Base-by-base conservation (phyloP, 1,284 basidiomycete species). In the Puccinia horiana region DNA sequence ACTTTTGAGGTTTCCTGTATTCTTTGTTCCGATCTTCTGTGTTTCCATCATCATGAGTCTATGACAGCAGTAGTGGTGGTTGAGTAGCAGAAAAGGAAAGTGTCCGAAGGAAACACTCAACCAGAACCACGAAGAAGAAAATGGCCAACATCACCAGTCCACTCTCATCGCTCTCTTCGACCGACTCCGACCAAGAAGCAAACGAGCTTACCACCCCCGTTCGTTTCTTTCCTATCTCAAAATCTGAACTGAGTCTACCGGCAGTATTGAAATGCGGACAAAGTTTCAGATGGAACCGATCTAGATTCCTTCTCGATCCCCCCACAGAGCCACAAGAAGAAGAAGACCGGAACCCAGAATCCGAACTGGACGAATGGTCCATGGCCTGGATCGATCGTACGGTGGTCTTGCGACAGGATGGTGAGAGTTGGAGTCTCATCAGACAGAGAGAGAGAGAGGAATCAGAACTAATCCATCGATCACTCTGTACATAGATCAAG, bases 371-470 rank as follows among this genome's bases (percentile, higher is more conserved):
- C 6, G 85, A 86, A 69, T 86, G 85, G 85, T 83, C 83, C 0
- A 83, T 85, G 54, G 85, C 79, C 0, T 84, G 84, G 77, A 35
- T 65, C 0, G 85, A 85, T 44, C 74, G 85, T 35, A 86, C 85
- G 0, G 83, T 86, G 11, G 85, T 85, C 5, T 74, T 86, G 3
- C 54, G 85, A 32, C 85, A 86, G 67, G 85, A 85, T 58, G 83
- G 86, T 86, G 32, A 81, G 84, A n/a, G n/a, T n/a, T n/a, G 72
- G 26, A 49, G n/a, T 37, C 54, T 44, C 40, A 32, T 63, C 29
- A 42, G 2, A 61, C 14, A 47, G 47, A 47, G 23, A 54, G 35
- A 47, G 23, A 70, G 20, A 49, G 12, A 49, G 26, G n/a, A n/a
- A 6, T 47, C n/a, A 32, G 14, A 20, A 16, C 63, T n/a, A 47